Base-by-base conservation (phyloP, 495 filamentous ascomycete genomes). In the Haplographium delicatum region DNA sequence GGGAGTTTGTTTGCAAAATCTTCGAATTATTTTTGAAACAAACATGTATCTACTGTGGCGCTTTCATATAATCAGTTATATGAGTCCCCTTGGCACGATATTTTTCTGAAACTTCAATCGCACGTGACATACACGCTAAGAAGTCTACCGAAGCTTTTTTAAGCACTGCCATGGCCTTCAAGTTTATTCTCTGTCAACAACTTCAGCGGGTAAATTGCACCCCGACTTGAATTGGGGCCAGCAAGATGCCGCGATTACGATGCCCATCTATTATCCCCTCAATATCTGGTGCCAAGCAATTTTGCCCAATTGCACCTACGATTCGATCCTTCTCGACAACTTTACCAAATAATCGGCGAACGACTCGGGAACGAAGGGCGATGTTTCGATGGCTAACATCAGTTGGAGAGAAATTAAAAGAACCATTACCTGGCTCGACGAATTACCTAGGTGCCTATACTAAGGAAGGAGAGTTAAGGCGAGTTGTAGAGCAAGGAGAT, bases 371-470 rank as follows among this genome's bases (percentile, higher is more conserved):
- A 3, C 28, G 49, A 15, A 28, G 55, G 20, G 6, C 13, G 25
- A 19, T 63, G 18, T 57, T 48, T 18, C 39, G 34, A 31, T 63
- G 61, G 61, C 44, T 63, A 16, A 26, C n/a, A 11, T 38, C 39
- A 25, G 8, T 10, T 19, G 61, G 61, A 44, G 24, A 27, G 23
- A 46, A 44, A 19, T 50, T 59, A 11, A 5, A 24, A 19, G 41
- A 56, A 9, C 61, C 61, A 25, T 30, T 56, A 20, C 28, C 31
- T 13, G 47, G 44, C 11, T 56, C 58, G 0, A 63, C 58, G 18
- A 63, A 63, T 24, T 63, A 63, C 23, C 55, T 63, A 11, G 19
- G 16, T 34, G 61, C 58, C 5, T 61, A 61, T 34, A 54, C 44
- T 26, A 4, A 11, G 1, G 10, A 39, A 24, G 60, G 60, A 24